Conservation (phyloP, 345 rosid species). For the Dovyalis caffra region DNA sequence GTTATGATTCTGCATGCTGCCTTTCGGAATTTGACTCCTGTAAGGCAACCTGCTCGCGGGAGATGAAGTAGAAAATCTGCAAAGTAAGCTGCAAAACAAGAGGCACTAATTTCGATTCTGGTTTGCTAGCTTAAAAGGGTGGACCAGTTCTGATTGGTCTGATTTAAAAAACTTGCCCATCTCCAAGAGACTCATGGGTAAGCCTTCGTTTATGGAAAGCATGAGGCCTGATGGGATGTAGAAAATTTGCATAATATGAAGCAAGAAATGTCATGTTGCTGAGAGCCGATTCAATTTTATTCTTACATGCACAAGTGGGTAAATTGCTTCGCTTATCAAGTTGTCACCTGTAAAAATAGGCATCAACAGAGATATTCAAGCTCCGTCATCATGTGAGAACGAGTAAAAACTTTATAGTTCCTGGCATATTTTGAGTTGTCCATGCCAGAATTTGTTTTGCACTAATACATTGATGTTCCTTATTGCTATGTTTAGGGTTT, state of each 20-base stretch:
- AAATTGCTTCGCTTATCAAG: background rate
- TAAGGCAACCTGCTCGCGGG: slow-evolving; percentile 44
- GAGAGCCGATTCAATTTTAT: background rate
- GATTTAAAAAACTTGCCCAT: background rate
- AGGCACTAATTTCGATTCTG: background rate
- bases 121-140: background rate
- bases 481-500: too few relatives aligned
- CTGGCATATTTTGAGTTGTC: too few relatives aligned
- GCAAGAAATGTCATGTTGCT: background rate
- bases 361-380: background rate
- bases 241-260: background rate
- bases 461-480: too few relatives aligned
- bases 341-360: background rate
- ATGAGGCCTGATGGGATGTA: too few relatives aligned
- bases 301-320: background rate
- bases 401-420: background rate
- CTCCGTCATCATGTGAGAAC: background rate
- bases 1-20: slow-evolving; percentile 80
- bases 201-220: background rate
- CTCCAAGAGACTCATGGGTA: background rate
- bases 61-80: slow-evolving; percentile 6
- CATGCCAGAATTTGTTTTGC: too few relatives aligned
- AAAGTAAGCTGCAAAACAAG: background rate
- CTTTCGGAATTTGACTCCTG: slow-evolving; percentile 66
- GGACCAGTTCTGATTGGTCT: background rate